These are phyloP conservation scores for Fraxinus greggii DNA, from an alignment of 305 asterid genomes.

Conservation along the genomic window DNA sequence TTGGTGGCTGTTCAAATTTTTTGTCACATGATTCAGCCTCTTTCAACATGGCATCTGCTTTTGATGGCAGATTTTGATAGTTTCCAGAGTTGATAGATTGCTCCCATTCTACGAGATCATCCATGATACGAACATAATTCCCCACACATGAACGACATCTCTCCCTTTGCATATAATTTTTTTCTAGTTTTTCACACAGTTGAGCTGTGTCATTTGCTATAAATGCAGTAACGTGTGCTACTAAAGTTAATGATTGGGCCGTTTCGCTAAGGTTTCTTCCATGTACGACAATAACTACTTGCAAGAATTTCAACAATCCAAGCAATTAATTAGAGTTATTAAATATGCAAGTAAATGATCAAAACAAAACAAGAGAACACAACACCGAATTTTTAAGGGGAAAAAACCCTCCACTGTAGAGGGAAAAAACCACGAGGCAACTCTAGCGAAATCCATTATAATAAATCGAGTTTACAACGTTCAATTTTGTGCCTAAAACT, in stretches of 20 bases:
- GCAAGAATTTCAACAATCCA: too few species aligned
- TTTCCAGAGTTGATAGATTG: background rate
- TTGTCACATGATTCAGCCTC: conserved; percentile 2
- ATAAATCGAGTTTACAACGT: too few species aligned
- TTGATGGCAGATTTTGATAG: background rate
- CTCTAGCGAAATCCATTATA: too few species aligned
- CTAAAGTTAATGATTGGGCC: background rate
- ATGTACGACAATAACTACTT: background rate
- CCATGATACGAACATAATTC: background rate
- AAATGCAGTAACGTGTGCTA: background rate
- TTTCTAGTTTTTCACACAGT: background rate
- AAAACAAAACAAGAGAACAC: too few species aligned
- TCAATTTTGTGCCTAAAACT: too few species aligned
- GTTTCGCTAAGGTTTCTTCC: background rate
- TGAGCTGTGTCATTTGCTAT: background rate
- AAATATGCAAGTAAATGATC: too few species aligned
- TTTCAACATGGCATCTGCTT: background rate
- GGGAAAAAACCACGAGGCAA: too few species aligned
- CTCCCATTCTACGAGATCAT: background rate
- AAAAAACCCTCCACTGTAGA: too few species aligned
- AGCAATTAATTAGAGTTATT: too few species aligned
- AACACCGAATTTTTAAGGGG: too few species aligned
- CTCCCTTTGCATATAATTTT: background rate
- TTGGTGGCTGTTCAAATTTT: background rate
- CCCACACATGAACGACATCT: background rate